Evolutionary conservation across 2,329 filamentous ascomycete genomes (phyloP).

Genomic region (Cordyceps tenuipes): DNA sequence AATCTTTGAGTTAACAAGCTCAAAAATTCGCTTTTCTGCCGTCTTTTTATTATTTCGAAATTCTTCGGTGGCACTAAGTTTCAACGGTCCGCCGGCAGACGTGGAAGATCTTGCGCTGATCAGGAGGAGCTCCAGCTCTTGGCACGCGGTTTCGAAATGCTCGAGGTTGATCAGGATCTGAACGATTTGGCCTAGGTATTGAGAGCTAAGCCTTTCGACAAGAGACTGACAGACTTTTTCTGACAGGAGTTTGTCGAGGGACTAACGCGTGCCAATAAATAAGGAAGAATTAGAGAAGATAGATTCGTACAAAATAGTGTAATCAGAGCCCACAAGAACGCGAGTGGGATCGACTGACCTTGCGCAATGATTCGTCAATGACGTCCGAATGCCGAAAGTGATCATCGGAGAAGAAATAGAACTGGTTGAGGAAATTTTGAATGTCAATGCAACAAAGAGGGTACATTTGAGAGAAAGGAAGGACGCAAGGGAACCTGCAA

Average conservation of each 20-base stretch:
- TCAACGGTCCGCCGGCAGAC: constrained; percentile 71
- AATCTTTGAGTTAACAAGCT: constrained; percentile 97
- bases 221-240: constrained; percentile 86
- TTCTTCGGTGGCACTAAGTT: constrained; percentile 72
- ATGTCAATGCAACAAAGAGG: constrained; percentile 97
- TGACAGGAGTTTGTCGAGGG: constrained; percentile 88
- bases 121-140: constrained; percentile 78
- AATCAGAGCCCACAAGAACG: not conserved
- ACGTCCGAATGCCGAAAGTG: constrained; percentile 85
- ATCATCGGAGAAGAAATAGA: constrained; percentile 95
- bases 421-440: constrained; percentile 93
- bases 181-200: constrained; percentile 95
- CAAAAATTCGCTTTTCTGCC: constrained; percentile 95
- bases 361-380: constrained; percentile 84
- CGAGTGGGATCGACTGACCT: constrained; percentile 35
- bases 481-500: constrained; percentile 76
- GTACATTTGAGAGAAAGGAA: constrained; percentile 99
- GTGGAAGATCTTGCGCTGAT: constrained; percentile 76
- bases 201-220: constrained; percentile 78
- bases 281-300: not conserved
- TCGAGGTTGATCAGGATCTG: constrained; percentile 97
- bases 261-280: constrained; percentile 35
- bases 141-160: constrained; percentile 90
- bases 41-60: constrained; percentile 90
- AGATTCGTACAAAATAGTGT: not conserved